Evolutionary conservation across 257 asterid species (phyloP), one percentile per base, ranked within the genome.

Genomic region (Fraxinus excelsior): DNA sequence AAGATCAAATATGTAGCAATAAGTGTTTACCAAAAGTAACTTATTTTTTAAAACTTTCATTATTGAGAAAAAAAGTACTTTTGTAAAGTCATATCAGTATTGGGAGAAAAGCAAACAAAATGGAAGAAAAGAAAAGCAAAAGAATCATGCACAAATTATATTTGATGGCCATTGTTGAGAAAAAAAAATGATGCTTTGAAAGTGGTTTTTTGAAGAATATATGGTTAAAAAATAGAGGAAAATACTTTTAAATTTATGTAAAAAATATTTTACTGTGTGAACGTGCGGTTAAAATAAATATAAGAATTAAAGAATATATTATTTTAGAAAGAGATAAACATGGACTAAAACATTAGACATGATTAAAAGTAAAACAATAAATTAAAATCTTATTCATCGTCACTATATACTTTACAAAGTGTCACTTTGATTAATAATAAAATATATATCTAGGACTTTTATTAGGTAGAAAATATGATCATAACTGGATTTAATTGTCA

Each of bases 21-120:
- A 60, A 60, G 67, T 60, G 31, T 60, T 60, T 60, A 2, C 21
- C 35, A 25, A 62, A 84, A 81, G 81, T 49, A 31, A 76, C 75
- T 77, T 80, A 69, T 73, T 38, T 72, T 21, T 75, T 44, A 19
- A 51, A 74, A 4, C 71, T 75, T 71, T 56, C 73, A 60, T 69
- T 46, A 68, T 32, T 70, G 44, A 71, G n/a, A 34, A 81, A 67
- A 81, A 56, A 76, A 75, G 79, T 69, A 58, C 37, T 72, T 81
- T n/a, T 37, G 70, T 79, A 73, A 62, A 62, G 68, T 26, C 68
- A 25, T 62, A 26, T 26, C 35, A 26, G 35, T 62, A 10, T 23
- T 25, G 35, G 34, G 35, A 11, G 68, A 62, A 62, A 26, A 62
- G 19, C 3, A 26, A 25, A 62, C 35, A 62, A 62, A 62, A 18